phyloP scores from a whole-genome alignment of 2,329 filamentous ascomycete species.

The Exophiala phaeomuriformis region DNA sequence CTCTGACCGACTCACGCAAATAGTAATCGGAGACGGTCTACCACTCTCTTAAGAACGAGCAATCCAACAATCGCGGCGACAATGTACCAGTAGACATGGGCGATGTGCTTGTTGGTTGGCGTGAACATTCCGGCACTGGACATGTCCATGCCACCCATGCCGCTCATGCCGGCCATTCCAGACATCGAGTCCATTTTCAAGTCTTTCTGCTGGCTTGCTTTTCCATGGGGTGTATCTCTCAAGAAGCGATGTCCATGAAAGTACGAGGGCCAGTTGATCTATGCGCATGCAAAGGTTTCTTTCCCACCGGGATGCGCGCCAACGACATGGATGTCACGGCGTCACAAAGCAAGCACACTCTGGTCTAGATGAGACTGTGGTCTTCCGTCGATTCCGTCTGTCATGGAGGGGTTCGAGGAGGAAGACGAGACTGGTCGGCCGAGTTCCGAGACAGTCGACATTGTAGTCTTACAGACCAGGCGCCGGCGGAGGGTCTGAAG shows the following conservation, averaged over 20 bases:
- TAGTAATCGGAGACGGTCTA: constrained; percentile 10
- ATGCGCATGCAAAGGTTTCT: too few species aligned
- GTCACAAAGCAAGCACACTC: too few species aligned
- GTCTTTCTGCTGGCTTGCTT: neutral
- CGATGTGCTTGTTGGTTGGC: constrained; percentile 17
- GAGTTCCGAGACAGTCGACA: neutral
- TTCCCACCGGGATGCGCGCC: too few species aligned
- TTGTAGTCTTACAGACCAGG: neutral
- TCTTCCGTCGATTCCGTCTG: too few species aligned
- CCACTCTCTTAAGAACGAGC: constrained; percentile 7
- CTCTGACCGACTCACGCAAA: neutral
- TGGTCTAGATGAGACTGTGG: too few species aligned
- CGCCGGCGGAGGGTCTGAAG: neutral
- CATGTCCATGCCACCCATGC: constrained; percentile 26
- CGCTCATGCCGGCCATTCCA: constrained; percentile 7
- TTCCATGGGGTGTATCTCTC: too few species aligned
- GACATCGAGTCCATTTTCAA: constrained; percentile 17
- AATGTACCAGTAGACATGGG: constrained; percentile 22
- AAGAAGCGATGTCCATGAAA: too few species aligned
- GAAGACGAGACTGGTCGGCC: neutral
- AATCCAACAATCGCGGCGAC: constrained; percentile 15
- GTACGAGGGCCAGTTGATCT: too few species aligned
- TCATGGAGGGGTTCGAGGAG: too few species aligned
- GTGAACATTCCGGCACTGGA: constrained; percentile 19
- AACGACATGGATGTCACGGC: too few species aligned